phyloP scores from a whole-genome alignment of 306 rosid species.

The Trifolium subterraneum region DNA sequence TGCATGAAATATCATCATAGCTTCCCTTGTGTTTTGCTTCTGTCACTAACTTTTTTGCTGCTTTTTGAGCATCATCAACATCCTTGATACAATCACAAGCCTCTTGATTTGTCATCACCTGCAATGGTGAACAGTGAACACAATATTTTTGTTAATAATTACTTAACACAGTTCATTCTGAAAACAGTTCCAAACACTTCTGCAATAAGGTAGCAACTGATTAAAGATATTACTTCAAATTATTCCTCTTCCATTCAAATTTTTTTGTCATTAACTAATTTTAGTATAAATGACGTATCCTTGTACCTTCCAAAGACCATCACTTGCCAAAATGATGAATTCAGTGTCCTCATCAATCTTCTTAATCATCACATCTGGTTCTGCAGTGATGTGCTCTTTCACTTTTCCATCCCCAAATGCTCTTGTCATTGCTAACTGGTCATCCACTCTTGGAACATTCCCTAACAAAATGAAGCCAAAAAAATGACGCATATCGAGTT shows the following conservation, averaged over 20 bases:
- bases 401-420: conserved; percentile 68
- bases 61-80: conserved; percentile 53
- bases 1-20: conserved; percentile 66
- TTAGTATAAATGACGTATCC: background rate
- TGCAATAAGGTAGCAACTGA: conserved; percentile 29
- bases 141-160: background rate
- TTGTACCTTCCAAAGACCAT: conserved; percentile 62
- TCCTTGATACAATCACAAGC: conserved; percentile 60
- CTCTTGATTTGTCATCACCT: conserved; percentile 75
- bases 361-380: conserved; percentile 54
- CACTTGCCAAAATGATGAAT: conserved; percentile 57
- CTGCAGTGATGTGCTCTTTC: conserved; percentile 58
- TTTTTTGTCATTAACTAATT: background rate
- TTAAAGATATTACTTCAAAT: background rate
- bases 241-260: background rate
- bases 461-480: conserved; percentile 41
- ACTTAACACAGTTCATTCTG: background rate
- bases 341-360: conserved; percentile 51
- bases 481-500: background rate
- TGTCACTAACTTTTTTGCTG: conserved; percentile 53
- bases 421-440: conserved; percentile 66
- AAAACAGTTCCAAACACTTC: conserved; percentile 5
- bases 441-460: conserved; percentile 63
- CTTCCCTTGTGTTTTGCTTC: conserved; percentile 52
- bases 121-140: background rate